Conservation (phyloP, 140 eudicot genomes). For the Anethum foeniculum region DNA sequence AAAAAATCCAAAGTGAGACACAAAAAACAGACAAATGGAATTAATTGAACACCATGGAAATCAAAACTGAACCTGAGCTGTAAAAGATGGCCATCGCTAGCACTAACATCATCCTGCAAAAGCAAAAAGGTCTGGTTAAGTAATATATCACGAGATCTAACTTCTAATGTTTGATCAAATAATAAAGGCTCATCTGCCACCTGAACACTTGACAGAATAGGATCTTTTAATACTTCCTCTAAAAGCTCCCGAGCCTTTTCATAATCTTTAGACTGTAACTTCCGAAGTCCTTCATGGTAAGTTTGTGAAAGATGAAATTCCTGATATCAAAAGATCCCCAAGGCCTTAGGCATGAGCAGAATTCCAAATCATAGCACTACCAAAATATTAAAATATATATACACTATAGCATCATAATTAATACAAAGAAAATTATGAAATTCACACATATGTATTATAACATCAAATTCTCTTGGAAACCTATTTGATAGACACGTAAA, state of each 20-base stretch:
- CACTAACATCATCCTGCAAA: conserved; percentile 59
- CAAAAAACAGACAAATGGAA: not conserved
- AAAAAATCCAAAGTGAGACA: not conserved
- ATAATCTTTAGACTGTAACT: conserved; percentile 72
- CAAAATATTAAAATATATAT: not conserved
- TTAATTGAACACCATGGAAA: not conserved
- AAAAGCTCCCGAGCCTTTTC: conserved; percentile 77
- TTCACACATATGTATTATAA: not conserved
- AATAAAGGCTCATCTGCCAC: conserved; percentile 19
- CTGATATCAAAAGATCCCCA: conserved; percentile 30
- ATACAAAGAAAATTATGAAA: not conserved
- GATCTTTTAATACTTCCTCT: conserved; percentile 67
- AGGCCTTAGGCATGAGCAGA: conserved; percentile 9
- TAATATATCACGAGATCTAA: not conserved
- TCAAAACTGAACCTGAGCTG: conserved; percentile 64
- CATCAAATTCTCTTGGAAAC: not conserved
- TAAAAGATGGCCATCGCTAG: conserved; percentile 79
- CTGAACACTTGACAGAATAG: conserved; percentile 68
- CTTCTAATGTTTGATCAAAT: not conserved
- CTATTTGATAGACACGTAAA: not conserved
- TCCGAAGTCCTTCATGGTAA: conserved; percentile 85
- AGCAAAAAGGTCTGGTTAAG: conserved; percentile 6
- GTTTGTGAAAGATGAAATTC: conserved; percentile 86
- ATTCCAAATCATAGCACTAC: not conserved
- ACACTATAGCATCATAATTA: not conserved